Evolutionary conservation across 495 filamentous ascomycete genomes (phyloP), one percentile per base, ranked within the genome.

Genomic region (Rostrohypoxylon terebratum): DNA sequence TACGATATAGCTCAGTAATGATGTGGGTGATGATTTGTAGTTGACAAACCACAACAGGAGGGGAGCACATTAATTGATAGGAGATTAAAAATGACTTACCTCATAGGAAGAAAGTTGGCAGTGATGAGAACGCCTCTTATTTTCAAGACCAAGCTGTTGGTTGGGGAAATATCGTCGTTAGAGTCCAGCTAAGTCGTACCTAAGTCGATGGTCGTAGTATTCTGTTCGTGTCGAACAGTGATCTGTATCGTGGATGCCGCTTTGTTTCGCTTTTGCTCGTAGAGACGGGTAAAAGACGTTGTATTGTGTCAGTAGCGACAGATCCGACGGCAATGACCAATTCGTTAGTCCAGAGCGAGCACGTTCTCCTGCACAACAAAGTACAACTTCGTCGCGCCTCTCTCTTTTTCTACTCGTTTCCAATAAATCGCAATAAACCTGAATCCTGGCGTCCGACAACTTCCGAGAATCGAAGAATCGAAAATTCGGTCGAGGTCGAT

Each of bases 351-450:
- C 58, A 62, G 58, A 63, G 38, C 63, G 62, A 60, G 36, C 63
- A 67, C 62, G 53, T 70, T 74, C 66, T 74, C 66, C 66, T 74
- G 13, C 71, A 74, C 70, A 68, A 72, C 57, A 63, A 76, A 74
- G 66, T 74, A 14, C 63, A 66, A 67, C 57, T 70, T 71, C 42
- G 67, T 55, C 51, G 55, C 38, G 64, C 55, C 74, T 72, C 63
- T 72, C 60, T 68, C 64, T 75, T 71, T 61, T 68, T 59, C 65
- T 69, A 66, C 40, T 47, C 5, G 33, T 45, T 71, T 64, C 63
- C 63, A 45, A 60, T 66, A 13, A 42, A 68, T 62, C 54, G 60
- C 51, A 73, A 40, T 51, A 66, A 67, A 67, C 68, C 65, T 66
- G 59, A 66, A 75, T 65, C 69, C 72, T 62, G 34, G 36, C 58